These are phyloP conservation scores for Epipyxis sp. DNA, from an alignment of 108 stramenopile genomes.

Conservation along the genomic window DNA sequence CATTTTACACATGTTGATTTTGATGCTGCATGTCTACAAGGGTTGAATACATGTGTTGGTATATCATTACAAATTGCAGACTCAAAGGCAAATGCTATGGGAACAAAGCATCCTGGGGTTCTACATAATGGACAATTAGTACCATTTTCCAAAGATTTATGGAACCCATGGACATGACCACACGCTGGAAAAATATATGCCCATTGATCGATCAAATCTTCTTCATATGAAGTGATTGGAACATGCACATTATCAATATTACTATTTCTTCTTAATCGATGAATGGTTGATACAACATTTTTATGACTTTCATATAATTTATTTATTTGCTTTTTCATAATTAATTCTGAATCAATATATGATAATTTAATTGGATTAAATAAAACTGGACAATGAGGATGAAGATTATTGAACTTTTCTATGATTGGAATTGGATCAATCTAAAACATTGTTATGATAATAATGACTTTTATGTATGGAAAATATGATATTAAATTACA, in stretches of 20 bases:
- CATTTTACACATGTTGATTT: not conserved
- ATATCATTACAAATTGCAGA: slow-evolving; percentile 33
- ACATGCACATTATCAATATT: not conserved
- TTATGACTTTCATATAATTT: not conserved
- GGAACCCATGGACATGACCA: slow-evolving; percentile 48
- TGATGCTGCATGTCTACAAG: slow-evolving; percentile 46
- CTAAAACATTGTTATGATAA: slow-evolving; percentile 43
- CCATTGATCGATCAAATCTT: slow-evolving; percentile 5
- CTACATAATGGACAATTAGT: slow-evolving; percentile 48
- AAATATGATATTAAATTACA: not conserved
- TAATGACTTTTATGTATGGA: slow-evolving; percentile 1
- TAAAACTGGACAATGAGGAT: not conserved
- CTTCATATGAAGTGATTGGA: not conserved
- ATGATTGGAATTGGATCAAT: not conserved
- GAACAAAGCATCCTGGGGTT: slow-evolving; percentile 37
- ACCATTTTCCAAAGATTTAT: not conserved
- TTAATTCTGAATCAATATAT: not conserved
- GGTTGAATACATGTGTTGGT: slow-evolving; percentile 51
- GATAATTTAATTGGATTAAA: not conserved
- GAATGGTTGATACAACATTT: not conserved
- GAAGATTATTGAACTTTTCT: not conserved
- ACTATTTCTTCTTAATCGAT: not conserved
- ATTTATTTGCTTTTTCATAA: not conserved
- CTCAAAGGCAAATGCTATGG: slow-evolving; percentile 39
- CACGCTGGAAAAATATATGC: slow-evolving; percentile 49